These are phyloP conservation scores for Yamadazyma laniorum DNA, from an alignment of 805 yeast species.

Conservation along the genomic window DNA sequence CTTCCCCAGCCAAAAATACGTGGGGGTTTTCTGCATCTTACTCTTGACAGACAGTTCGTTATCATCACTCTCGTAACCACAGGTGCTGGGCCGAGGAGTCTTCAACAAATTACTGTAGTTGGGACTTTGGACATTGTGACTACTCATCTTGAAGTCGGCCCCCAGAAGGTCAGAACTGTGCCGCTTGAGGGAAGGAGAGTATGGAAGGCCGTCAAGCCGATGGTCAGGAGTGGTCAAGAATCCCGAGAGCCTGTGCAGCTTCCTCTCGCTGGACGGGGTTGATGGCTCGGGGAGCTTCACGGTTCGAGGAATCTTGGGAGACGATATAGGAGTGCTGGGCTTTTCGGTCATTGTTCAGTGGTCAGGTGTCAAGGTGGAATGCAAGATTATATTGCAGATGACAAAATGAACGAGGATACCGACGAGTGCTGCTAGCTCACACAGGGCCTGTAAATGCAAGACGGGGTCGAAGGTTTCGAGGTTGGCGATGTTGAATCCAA, in stretches of 20 bases:
- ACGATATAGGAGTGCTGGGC: conserved; percentile 34
- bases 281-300: conserved; percentile 22
- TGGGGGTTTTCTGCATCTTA: conserved; percentile 39
- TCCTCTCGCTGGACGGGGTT: conserved; percentile 27
- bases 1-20: conserved; percentile 39
- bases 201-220: conserved; percentile 26
- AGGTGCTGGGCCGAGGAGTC: conserved; percentile 32
- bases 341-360: conserved; percentile 22
- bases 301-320: conserved; percentile 28
- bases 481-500: too few relatives aligned
- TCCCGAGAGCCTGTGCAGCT: conserved; percentile 26
- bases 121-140: conserved; percentile 26
- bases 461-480: too few relatives aligned
- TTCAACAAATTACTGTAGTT: conserved; percentile 23
- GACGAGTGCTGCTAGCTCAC: too few relatives aligned
- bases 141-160: conserved; percentile 21
- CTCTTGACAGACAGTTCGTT: conserved; percentile 15
- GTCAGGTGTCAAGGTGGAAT: background rate
- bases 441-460: too few relatives aligned
- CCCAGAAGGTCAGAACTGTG: conserved; percentile 38
- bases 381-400: background rate
- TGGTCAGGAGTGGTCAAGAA: conserved; percentile 40
- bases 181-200: conserved; percentile 40
- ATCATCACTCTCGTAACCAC: conserved; percentile 29
- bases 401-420: too few relatives aligned